Evolutionary conservation across 2,329 filamentous ascomycete genomes (phyloP).

Genomic region (Xylaria sp.): DNA sequence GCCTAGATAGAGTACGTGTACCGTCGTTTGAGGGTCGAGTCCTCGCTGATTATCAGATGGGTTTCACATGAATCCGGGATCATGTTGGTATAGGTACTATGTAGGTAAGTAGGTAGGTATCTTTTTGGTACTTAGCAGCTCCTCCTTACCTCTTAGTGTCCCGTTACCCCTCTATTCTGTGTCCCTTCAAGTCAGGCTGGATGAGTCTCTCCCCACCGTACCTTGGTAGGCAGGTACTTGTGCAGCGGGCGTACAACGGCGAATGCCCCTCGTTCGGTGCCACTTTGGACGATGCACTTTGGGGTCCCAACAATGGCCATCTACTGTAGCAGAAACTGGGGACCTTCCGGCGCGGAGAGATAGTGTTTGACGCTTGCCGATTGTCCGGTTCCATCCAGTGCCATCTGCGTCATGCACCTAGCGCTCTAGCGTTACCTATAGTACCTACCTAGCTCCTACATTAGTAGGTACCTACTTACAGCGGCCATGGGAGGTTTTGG

Average conservation of each 20-base stretch:
- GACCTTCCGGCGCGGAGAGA: slow-evolving; percentile 5
- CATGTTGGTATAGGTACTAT: neutral
- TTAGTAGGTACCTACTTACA: neutral
- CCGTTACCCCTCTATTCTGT: slow-evolving; percentile 14
- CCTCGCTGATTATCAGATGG: neutral
- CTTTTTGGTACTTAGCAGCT: too few species aligned
- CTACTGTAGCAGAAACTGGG: slow-evolving; percentile 6
- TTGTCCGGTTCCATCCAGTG: slow-evolving; percentile 12
- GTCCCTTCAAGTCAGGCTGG: too few species aligned
- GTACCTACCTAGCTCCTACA: neutral
- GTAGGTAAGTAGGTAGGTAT: neutral
- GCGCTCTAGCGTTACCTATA: neutral
- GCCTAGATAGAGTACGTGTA: neutral
- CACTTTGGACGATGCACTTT: slow-evolving; percentile 10
- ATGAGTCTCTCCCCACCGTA: too few species aligned
- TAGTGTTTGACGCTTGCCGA: slow-evolving; percentile 27
- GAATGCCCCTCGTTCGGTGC: slow-evolving; percentile 19
- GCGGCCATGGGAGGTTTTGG: neutral
- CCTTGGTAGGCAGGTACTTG: neutral
- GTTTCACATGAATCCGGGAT: slow-evolving; percentile 26
- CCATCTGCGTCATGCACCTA: slow-evolving; percentile 20
- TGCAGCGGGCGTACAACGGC: neutral
- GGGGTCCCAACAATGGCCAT: slow-evolving; percentile 11
- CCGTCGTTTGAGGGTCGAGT: too few species aligned
- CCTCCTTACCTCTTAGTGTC: neutral